Conservation (phyloP, 192 early-diverging fungal species). For the Entomortierella parvispora region DNA sequence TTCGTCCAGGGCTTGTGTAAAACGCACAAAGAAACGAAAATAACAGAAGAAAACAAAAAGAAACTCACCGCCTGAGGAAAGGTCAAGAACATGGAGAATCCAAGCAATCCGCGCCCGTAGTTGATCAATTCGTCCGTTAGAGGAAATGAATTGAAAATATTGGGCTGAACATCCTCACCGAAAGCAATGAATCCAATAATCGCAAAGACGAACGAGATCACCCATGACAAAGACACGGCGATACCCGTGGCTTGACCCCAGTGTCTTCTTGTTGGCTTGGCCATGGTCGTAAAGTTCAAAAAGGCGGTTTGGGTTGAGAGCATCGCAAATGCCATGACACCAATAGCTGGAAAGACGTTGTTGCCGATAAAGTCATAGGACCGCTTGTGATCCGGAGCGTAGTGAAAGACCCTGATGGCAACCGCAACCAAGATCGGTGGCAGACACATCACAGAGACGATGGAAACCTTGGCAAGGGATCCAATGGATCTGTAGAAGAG, state of each 20-base stretch:
- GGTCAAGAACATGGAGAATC: slow-evolving; percentile 70
- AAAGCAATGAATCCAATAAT: slow-evolving; percentile 69
- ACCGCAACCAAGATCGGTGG: slow-evolving; percentile 72
- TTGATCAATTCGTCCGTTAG: slow-evolving; percentile 68
- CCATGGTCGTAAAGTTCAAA: slow-evolving; percentile 63
- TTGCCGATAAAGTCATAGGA: slow-evolving; percentile 63
- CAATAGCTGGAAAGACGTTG: slow-evolving; percentile 69
- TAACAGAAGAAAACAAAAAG: background rate
- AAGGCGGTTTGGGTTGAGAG: slow-evolving; percentile 69
- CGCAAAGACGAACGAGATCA: slow-evolving; percentile 68
- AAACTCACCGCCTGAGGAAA: slow-evolving; percentile 55
- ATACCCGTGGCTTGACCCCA: slow-evolving; percentile 63
- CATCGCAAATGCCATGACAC: slow-evolving; percentile 76
- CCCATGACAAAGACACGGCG: slow-evolving; percentile 59
- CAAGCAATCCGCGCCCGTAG: slow-evolving; percentile 66
- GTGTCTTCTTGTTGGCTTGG: slow-evolving; percentile 49
- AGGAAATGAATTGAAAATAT: slow-evolving; percentile 75
- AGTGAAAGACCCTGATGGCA: slow-evolving; percentile 63
- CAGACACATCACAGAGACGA: slow-evolving; percentile 65
- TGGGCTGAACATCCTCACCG: slow-evolving; percentile 67
- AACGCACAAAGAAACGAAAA: background rate
- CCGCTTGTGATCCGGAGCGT: slow-evolving; percentile 60
- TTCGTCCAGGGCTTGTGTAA: too few relatives aligned
- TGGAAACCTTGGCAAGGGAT: slow-evolving; percentile 63
- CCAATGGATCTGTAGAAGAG: slow-evolving; percentile 71